These are phyloP conservation scores for Suillus placidus DNA, from an alignment of 768 basidiomycete genomes.

Conservation along the genomic window DNA sequence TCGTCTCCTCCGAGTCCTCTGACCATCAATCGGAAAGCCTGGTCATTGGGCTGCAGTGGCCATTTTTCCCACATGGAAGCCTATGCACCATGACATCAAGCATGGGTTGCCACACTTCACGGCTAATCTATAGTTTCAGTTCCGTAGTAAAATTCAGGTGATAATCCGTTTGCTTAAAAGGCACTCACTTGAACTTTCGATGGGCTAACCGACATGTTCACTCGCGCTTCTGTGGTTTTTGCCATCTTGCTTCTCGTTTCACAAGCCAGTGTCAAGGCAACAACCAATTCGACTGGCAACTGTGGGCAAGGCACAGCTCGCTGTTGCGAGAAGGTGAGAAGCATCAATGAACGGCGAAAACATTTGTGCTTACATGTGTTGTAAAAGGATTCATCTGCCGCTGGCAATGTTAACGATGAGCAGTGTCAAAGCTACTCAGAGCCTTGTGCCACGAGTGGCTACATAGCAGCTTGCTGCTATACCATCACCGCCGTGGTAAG, in stretches of 20 bases:
- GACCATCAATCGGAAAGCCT: neutral
- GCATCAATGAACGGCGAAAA: neutral
- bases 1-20: neutral
- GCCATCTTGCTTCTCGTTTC: neutral
- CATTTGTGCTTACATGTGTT: neutral
- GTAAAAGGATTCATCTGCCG: neutral
- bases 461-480: neutral
- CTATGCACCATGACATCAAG: neutral
- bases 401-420: neutral
- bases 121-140: neutral
- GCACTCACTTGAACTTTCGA: neutral
- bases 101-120: neutral
- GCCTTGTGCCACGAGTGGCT: neutral
- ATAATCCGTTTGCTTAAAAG: neutral
- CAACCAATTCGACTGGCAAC: neutral
- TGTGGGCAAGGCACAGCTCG: neutral
- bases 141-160: neutral
- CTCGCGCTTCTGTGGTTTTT: neutral
- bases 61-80: neutral
- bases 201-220: neutral
- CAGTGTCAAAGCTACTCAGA: neutral
- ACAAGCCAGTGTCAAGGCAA: neutral
- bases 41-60: neutral
- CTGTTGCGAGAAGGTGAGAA: neutral
- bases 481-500: neutral